Conservation (phyloP, 2,329 filamentous ascomycete species). For the Beauveria sp. region DNA sequence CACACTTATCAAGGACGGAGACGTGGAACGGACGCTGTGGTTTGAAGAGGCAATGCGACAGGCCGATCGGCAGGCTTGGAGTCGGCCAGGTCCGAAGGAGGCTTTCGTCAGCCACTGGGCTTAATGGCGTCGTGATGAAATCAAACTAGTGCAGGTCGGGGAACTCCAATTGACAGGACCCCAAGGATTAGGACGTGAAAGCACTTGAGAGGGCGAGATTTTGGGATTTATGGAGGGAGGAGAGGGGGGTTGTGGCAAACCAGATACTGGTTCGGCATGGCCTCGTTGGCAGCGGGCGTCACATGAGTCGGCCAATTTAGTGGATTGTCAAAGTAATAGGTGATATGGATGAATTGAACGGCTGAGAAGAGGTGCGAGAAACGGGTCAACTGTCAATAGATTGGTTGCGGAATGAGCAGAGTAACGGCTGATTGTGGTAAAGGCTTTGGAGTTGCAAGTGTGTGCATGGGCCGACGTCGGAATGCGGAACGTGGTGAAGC, state of each 20-base stretch:
- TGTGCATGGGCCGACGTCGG: conserved; percentile 1
- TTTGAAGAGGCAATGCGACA: background rate
- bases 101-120: background rate
- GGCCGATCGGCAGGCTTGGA: background rate
- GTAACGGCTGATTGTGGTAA: background rate
- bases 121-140: background rate
- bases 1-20: background rate
- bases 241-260: background rate
- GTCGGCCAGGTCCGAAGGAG: conserved; percentile 8
- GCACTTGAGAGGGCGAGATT: background rate
- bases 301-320: background rate
- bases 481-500: background rate
- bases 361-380: background rate
- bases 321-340: background rate
- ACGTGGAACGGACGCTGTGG: background rate
- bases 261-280: background rate
- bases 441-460: background rate
- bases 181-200: background rate
- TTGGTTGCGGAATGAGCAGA: background rate
- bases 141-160: background rate
- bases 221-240: background rate
- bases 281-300: background rate
- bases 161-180: background rate
- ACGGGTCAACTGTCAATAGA: background rate
- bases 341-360: background rate